Evolutionary conservation across 495 filamentous ascomycete genomes (phyloP), one percentile per base, ranked within the genome.

Genomic region (Penicillium atrosanguineum): DNA sequence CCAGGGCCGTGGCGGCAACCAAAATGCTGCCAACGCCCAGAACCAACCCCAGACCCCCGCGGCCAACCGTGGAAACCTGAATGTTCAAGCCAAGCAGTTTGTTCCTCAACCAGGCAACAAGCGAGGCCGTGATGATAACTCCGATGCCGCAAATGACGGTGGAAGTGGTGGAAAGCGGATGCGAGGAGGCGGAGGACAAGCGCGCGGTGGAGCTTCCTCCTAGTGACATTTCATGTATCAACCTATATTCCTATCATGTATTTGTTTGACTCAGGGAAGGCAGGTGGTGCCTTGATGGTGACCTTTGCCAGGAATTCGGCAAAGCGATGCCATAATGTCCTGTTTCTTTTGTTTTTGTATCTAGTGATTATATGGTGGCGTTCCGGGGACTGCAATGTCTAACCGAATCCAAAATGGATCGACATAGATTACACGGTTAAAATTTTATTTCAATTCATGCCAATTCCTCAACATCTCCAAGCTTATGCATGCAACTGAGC

Each of bases 31-130:
- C 48, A 53, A 31, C 36, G 60, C 52, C 25, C 70, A 69, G 43
- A 52, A 26, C n/a, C 72, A 72, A 44, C 59, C 53, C 12, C 72
- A 66, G 46, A 70, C 64, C 26, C 68, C 69, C 19, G 58, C 66
- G 25, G 64, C 60, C 11, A 64, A 52, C 39, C 66, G 77, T 50
- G 76, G 76, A 1, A 69, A 50, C 0, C 46, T 83, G 44, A 85
- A 78, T 63, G 73, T 71, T 52, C 60, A 80, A 59, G 83, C 79
- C 7, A 79, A 78, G 44, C 79, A 84, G 52, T 87, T 87, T 60
- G 80, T 83, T 36, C 83, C 84, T 5, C 67, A 71, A 14, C 31
- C 1, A 42, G 84, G 85, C n/a, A 80, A 81, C 48, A 89, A 89
- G 68, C 73, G 85, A 28, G 72, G 80, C 18, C 72, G 86, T 19